Percentiles rank a stretch among this genome's conserved stretches.
Evolutionary conservation across 2,329 filamentous ascomycete species (phyloP).

Genomic region (Verruconis gallopava): DNA sequence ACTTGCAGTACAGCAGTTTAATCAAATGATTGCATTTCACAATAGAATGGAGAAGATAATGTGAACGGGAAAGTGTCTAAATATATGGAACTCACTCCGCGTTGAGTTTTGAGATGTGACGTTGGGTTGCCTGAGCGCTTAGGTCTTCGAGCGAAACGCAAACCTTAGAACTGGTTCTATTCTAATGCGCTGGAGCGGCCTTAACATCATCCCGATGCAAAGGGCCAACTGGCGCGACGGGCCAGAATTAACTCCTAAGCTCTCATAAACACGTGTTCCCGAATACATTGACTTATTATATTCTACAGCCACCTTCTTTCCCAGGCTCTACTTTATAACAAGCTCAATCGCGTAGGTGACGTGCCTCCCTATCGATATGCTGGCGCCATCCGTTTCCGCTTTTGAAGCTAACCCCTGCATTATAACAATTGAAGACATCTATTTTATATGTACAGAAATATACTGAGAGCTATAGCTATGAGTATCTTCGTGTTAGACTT

Average conservation of each 20-base stretch:
- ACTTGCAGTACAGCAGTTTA: too few species aligned
- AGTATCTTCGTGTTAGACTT: too few species aligned
- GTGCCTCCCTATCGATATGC: background rate
- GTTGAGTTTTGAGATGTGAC: too few species aligned
- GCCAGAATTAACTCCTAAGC: background rate
- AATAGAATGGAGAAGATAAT: too few species aligned
- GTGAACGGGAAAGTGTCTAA: too few species aligned
- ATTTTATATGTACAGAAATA: background rate
- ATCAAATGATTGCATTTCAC: too few species aligned
- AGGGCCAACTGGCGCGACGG: background rate
- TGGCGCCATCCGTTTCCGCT: background rate
- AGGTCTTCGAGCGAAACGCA: too few species aligned
- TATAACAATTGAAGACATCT: constrained; percentile 1
- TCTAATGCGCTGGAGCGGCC: too few species aligned
- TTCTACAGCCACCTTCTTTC: background rate
- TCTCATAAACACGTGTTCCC: background rate
- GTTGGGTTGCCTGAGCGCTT: too few species aligned
- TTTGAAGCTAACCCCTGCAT: background rate
- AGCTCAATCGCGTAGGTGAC: background rate
- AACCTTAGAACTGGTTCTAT: too few species aligned
- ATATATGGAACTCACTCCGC: too few species aligned
- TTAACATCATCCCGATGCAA: constrained; percentile 1
- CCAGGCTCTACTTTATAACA: background rate
- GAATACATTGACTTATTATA: background rate
- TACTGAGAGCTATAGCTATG: background rate